Evolutionary conservation across 2,329 filamentous ascomycete genomes (phyloP).

Genomic region (Cytospora piceicola): DNA sequence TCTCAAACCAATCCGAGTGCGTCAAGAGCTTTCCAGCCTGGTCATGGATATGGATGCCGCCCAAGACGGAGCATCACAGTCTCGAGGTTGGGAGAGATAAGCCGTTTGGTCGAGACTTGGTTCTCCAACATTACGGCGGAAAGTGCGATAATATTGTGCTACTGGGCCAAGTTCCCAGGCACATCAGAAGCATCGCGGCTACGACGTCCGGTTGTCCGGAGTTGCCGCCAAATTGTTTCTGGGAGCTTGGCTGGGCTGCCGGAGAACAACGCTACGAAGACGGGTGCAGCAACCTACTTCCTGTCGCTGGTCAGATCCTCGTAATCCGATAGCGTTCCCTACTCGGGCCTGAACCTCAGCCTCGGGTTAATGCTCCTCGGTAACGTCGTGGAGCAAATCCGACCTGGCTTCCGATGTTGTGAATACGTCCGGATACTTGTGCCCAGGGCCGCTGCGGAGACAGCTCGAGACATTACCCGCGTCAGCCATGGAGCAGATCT

Average conservation of each 20-base stretch:
- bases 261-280: neutral
- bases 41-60: neutral
- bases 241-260: conserved; percentile 35
- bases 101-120: conserved; percentile 1
- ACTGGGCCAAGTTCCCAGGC: neutral
- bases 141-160: neutral
- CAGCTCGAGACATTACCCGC: conserved; percentile 43
- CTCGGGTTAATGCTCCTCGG: neutral
- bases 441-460: conserved; percentile 50
- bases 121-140: neutral
- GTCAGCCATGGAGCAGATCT: neutral
- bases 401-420: conserved; percentile 27
- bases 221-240: conserved; percentile 40
- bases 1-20: conserved; percentile 18
- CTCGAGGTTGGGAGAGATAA: neutral
- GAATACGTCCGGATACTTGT: conserved; percentile 39
- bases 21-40: neutral
- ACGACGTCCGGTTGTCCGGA: conserved; percentile 39
- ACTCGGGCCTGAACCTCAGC: neutral
- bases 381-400: conserved; percentile 2
- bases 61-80: neutral
- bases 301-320: neutral
- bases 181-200: neutral
- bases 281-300: neutral
- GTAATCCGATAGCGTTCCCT: neutral